Evolutionary conservation across 1,284 basidiomycete species (phyloP), one percentile per base, ranked within the genome.

Genomic region (Trichosporon coremiiforme): DNA sequence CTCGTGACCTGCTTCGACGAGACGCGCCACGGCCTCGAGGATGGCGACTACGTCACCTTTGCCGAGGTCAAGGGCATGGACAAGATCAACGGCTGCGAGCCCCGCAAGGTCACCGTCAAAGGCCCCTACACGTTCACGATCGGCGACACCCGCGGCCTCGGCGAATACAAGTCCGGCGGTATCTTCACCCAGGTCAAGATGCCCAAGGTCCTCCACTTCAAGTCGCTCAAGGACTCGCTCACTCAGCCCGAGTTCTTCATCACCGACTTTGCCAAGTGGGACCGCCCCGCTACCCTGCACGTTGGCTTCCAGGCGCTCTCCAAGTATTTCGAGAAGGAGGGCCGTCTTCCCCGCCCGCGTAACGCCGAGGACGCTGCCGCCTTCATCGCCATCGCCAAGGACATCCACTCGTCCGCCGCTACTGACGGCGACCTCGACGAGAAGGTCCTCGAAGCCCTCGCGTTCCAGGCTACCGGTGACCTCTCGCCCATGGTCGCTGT

Each of bases 151-250:
- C 88, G 89, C 29, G 87, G 87, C 41, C 81, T 95, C 20, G 87
- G 90, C 66, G 87, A 89, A 64, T 99, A 99, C 86, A 89, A 90
- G 78, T 85, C 89, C 36, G 97, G 95, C 36, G 97, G 97, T 65
- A 91, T 96, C 75, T 99, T 99, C 82, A 95, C 93, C 17, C 97
- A 99, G 84, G 94, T 99, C 78, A 99, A 99, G 86, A 95, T 97
- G 94, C 97, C 97, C 25, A 98, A 97, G 86, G 88, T 94, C 71
- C 86, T 99, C 68, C 89, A 93, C 82, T 98, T 97, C 78, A 98
- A 98, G 94, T 90, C 95, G 6, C 87, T 99, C 55, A 89, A 91
- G 76, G 94, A 98, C 76, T 94, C 94, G 4, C 82, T 94, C 69
- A 86, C 88, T 76, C 83, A 87, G 63, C 96, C 97, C 0, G 96